Evolutionary conservation across 306 rosid genomes (phyloP).

Genomic region (Pyrus communis): DNA sequence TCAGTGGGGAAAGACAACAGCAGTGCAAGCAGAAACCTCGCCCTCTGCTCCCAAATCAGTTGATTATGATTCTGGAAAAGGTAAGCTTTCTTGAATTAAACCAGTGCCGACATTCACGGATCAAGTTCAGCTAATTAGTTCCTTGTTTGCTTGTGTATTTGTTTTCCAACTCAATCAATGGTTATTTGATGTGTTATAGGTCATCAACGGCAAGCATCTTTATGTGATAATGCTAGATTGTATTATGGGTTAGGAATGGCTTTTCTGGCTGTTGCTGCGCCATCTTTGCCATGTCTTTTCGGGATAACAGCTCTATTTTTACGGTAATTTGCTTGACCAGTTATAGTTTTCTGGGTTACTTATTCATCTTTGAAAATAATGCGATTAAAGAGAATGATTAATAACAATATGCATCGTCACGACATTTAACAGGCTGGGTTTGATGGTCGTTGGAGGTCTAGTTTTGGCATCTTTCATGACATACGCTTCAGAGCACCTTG

Average conservation of each 20-base stretch:
- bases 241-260: constrained; percentile 81
- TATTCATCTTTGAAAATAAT: neutral
- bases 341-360: neutral
- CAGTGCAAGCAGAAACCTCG: constrained; percentile 39
- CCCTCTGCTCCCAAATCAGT: constrained; percentile 48
- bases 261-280: constrained; percentile 76
- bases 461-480: constrained; percentile 91
- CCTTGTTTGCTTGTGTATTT: neutral
- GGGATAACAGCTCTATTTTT: constrained; percentile 86
- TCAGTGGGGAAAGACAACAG: constrained; percentile 65
- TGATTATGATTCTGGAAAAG: constrained; percentile 71
- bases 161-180: neutral
- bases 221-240: constrained; percentile 52
- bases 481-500: constrained; percentile 87
- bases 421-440: constrained; percentile 61
- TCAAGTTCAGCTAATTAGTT: neutral
- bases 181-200: constrained; percentile 35
- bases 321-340: constrained; percentile 38
- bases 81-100: constrained; percentile 29
- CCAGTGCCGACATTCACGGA: neutral
- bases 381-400: neutral
- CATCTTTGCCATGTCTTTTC: constrained; percentile 76
- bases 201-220: constrained; percentile 65
- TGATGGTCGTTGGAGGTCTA: constrained; percentile 84
- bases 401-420: neutral